Conservation (phyloP, 106 monocot species). For the Amphibolis antarctica region DNA sequence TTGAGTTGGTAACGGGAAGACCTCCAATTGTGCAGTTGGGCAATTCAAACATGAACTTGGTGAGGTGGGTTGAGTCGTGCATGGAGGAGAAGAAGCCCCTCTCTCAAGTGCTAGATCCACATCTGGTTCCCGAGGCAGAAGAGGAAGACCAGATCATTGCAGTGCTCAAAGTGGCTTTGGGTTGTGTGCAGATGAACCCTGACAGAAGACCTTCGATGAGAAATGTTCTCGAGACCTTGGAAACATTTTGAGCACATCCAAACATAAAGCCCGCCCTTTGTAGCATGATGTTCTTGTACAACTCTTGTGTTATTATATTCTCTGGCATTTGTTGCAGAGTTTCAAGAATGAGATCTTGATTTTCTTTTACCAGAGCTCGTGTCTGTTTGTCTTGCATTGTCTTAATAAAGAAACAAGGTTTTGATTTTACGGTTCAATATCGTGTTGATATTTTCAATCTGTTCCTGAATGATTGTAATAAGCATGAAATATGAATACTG, state of each 20-base stretch:
- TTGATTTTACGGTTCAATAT: too few species aligned
- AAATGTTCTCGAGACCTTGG: conserved; percentile 36
- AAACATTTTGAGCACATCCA: conserved; percentile 11
- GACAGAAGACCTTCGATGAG: conserved; percentile 66
- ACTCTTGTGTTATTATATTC: too few species aligned
- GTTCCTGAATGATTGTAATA: too few species aligned
- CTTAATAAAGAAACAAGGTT: too few species aligned
- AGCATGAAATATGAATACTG: too few species aligned
- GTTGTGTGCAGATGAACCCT: conserved; percentile 51
- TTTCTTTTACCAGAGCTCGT: too few species aligned
- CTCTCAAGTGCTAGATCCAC: conserved; percentile 39
- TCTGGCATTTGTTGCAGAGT: too few species aligned
- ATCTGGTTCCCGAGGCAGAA: conserved; percentile 15
- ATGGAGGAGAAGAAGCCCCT: conserved; percentile 50
- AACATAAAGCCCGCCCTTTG: neutral
- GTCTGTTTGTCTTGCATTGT: too few species aligned
- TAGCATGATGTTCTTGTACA: too few species aligned
- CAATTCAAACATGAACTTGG: conserved; percentile 42
- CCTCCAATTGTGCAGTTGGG: conserved; percentile 49
- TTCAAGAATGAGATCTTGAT: too few species aligned
- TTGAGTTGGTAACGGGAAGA: conserved; percentile 75
- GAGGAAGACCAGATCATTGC: conserved; percentile 59
- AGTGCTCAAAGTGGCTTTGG: conserved; percentile 59
- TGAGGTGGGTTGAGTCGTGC: conserved; percentile 56
- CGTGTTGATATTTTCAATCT: too few species aligned